Evolutionary conservation across 2,329 filamentous ascomycete species (phyloP).

Genomic region (Neofusicoccum umdonicola): DNA sequence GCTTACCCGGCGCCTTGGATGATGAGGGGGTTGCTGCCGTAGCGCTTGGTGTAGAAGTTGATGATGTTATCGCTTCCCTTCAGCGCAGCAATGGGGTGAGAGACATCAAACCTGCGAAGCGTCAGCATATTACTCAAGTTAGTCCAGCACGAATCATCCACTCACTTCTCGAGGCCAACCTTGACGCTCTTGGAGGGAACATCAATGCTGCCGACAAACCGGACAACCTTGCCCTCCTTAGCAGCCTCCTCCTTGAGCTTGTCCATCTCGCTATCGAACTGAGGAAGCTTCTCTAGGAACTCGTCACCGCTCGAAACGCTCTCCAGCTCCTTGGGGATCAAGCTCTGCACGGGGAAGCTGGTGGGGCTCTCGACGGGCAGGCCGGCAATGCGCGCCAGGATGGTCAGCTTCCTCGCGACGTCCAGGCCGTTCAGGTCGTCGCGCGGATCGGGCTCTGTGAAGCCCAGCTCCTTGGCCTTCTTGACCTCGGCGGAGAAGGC

Average conservation of each 20-base stretch:
- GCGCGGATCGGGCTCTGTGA: conserved; percentile 83
- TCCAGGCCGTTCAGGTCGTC: conserved; percentile 86
- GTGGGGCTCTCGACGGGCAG: conserved; percentile 79
- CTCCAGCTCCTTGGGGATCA: conserved; percentile 87
- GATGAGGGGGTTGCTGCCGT: conserved; percentile 86
- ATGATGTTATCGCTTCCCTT: conserved; percentile 99
- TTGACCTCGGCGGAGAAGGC: conserved; percentile 89
- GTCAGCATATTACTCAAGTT: conserved; percentile 1
- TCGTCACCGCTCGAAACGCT: conserved; percentile 73
- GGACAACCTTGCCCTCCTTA: conserved; percentile 83
- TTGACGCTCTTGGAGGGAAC: conserved; percentile 77
- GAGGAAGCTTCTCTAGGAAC: conserved; percentile 76
- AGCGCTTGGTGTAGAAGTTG: conserved; percentile 95
- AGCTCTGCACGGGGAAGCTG: conserved; percentile 86
- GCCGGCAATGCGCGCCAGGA: conserved; percentile 82
- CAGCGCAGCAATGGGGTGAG: conserved; percentile 86
- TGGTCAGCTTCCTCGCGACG: conserved; percentile 94
- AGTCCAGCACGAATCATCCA: not conserved
- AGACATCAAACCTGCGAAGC: conserved; percentile 58
- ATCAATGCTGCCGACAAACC: conserved; percentile 93
- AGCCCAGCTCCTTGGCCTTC: conserved; percentile 89
- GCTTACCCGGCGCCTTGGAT: conserved; percentile 79
- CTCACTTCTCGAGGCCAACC: conserved; percentile 80
- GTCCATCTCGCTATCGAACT: conserved; percentile 89
- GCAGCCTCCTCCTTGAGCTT: conserved; percentile 80